Conservation (phyloP, 106 monocot genomes). For the Platanthera guangdongensis region DNA sequence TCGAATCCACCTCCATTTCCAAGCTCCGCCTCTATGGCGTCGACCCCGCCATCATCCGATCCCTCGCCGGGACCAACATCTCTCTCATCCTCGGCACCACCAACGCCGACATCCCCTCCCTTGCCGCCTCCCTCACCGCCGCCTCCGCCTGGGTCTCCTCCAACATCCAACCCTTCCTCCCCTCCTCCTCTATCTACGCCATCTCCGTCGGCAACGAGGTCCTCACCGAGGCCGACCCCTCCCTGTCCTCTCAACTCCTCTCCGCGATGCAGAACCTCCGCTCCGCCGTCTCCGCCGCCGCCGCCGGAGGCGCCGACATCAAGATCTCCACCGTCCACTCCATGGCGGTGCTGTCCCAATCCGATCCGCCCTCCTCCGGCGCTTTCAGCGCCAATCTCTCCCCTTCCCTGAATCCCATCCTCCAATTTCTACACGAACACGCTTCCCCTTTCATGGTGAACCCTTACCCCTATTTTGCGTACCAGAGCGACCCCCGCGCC, state of each 20-base stretch:
- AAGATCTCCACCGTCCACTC: conserved; percentile 51
- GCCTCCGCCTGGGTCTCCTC: conserved; percentile 55
- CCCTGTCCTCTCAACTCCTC: conserved; percentile 50
- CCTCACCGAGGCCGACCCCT: conserved; percentile 34
- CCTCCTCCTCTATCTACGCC: conserved; percentile 9
- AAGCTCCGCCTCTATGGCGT: conserved; percentile 75
- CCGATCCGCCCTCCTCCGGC: conserved; percentile 53
- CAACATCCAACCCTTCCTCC: conserved; percentile 64
- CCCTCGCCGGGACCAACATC: conserved; percentile 54
- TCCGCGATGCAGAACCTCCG: conserved; percentile 80
- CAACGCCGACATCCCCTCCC: conserved; percentile 66
- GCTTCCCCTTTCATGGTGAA: conserved; percentile 54
- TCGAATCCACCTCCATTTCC: conserved; percentile 62
- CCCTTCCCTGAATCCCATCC: conserved; percentile 17
- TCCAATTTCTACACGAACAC: conserved; percentile 13
- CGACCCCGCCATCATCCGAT: conserved; percentile 41
- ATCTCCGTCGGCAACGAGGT: conserved; percentile 82
- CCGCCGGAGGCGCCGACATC: conserved; percentile 15
- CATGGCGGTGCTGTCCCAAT: conserved; percentile 50
- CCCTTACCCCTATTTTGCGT: conserved; percentile 59
- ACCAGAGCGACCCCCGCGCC: conserved; percentile 39
- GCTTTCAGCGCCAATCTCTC: conserved; percentile 32
- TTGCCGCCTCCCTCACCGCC: conserved; percentile 49
- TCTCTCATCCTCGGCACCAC: conserved; percentile 57
- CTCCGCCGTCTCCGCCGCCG: conserved; percentile 32